Base-by-base conservation (phyloP, 371 early-diverging fungal species). In the Mortierella sp. region DNA sequence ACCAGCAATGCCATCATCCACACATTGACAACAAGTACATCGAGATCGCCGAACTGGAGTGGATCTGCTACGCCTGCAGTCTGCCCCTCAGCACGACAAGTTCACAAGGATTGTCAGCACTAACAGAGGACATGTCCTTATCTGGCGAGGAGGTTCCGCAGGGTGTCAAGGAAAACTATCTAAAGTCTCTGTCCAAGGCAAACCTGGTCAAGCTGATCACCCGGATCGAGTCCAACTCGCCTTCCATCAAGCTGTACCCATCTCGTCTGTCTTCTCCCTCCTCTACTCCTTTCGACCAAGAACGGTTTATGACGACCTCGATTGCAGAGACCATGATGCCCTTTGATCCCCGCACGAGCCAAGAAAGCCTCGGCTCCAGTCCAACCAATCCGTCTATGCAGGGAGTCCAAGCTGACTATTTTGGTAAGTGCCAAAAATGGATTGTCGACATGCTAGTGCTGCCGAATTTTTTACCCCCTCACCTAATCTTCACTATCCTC, bases 1-100 rank as follows among this genome's bases (percentile, higher is more conserved):
- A 86, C 70, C 86, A 84, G 65, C 77, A 47, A 22, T 86, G 86
- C 48, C 72, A 84, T 61, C 65, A 55, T 26, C 86, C 86, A 22
- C 26, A 43, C 5, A 80, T 86, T 41, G 80, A 84, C 2, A 75
- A 74, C 53, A 70, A 70, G 26, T 76, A 64, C 24, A 66, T 73
- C 11, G 80, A 80, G 41, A 73, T 68, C 24, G 64, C 53, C 0
- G 70, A 79, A 1, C 77, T 75, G 6, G 79, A 68, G 53, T 86
- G 84, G 84, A 44, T 61, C 2, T 86, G 86, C 43, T 70, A 55
- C 31, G 55, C 67, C 8, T 86, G 86, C 53, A 48, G 45, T 11
- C 48, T 67, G 8, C 71, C 70, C 19, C 63, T 61, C 26, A 79
- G 64, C 9, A 64, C 77, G 4, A 70, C 65, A 52, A 70, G 70